These are phyloP conservation scores for Metarhizium anisopliae DNA, from an alignment of 2,329 filamentous ascomycete genomes.

Conservation along the genomic window DNA sequence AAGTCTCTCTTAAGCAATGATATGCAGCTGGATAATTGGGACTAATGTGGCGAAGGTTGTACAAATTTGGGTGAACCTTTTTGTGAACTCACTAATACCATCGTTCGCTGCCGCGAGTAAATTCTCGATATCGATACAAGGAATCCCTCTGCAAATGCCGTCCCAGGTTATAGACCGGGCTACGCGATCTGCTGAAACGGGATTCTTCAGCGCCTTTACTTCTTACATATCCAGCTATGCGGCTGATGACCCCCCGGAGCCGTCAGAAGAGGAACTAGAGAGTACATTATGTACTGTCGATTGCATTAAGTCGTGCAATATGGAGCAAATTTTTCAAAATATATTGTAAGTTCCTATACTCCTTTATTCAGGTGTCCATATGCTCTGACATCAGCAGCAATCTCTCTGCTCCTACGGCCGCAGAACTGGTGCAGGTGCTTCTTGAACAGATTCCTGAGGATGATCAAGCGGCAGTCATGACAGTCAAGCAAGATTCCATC, in stretches of 20 bases:
- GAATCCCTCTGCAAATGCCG: slow-evolving; percentile 83
- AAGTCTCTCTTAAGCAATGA: slow-evolving; percentile 26
- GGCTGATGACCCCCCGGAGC: slow-evolving; percentile 93
- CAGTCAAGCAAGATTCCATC: slow-evolving; percentile 78
- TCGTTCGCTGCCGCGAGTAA: slow-evolving; percentile 61
- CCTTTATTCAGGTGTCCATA: background rate
- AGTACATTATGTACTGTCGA: slow-evolving; percentile 92
- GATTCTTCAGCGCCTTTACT: slow-evolving; percentile 88
- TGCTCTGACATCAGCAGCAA: slow-evolving; percentile 18
- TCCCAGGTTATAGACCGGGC: slow-evolving; percentile 89
- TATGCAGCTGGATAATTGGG: background rate
- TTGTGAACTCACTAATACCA: slow-evolving; percentile 87
- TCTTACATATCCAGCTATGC: slow-evolving; percentile 99
- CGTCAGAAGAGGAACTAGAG: slow-evolving; percentile 92
- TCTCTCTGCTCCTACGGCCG: slow-evolving; percentile 24
- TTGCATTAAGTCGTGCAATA: slow-evolving; percentile 82
- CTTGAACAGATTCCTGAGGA: slow-evolving; percentile 83
- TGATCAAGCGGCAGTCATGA: slow-evolving; percentile 66
- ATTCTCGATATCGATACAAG: slow-evolving; percentile 59
- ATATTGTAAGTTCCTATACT: slow-evolving; percentile 51
- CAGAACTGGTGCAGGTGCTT: slow-evolving; percentile 53
- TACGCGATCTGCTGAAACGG: slow-evolving; percentile 66
- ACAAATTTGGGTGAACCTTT: slow-evolving; percentile 89
- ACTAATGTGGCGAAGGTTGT: slow-evolving; percentile 52
- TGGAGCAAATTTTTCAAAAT: slow-evolving; percentile 74